phyloP scores from a whole-genome alignment of 2,329 filamentous ascomycete species.

The Ambrosiella cleistominuta region DNA sequence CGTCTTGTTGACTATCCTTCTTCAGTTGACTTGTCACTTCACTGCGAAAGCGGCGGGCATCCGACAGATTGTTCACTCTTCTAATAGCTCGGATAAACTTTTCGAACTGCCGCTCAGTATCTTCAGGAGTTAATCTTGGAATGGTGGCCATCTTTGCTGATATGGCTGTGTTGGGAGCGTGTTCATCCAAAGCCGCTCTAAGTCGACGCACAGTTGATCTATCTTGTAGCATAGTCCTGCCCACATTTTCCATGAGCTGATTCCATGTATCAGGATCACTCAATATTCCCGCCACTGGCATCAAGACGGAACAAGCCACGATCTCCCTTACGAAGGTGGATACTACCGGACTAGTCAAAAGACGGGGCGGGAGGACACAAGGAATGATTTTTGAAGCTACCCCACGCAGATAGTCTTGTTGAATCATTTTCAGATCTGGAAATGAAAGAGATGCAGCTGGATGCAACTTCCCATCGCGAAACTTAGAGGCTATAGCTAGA shows the following conservation, averaged over 20 bases:
- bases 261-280: constrained; percentile 96
- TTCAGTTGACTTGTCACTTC: constrained; percentile 86
- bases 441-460: constrained; percentile 68
- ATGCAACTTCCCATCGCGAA: constrained; percentile 74
- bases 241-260: constrained; percentile 79
- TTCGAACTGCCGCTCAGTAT: constrained; percentile 86
- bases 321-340: constrained; percentile 72
- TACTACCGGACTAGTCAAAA: constrained; percentile 66
- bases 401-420: constrained; percentile 75
- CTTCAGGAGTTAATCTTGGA: constrained; percentile 61
- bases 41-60: constrained; percentile 79
- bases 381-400: constrained; percentile 58
- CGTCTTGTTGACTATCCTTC: constrained; percentile 59
- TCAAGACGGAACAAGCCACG: constrained; percentile 78
- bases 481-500: constrained; percentile 87
- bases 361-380: constrained; percentile 51
- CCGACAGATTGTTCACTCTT: constrained; percentile 77
- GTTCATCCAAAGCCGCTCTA: constrained; percentile 79
- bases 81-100: constrained; percentile 80
- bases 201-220: constrained; percentile 86
- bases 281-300: constrained; percentile 61
- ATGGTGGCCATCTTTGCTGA: constrained; percentile 48
- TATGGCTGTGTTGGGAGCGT: constrained; percentile 66
- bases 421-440: constrained; percentile 65
- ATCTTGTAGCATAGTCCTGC: constrained; percentile 77